Evolutionary conservation across 768 basidiomycete species (phyloP), one percentile per base, ranked within the genome.

Genomic region (Chiua virens): DNA sequence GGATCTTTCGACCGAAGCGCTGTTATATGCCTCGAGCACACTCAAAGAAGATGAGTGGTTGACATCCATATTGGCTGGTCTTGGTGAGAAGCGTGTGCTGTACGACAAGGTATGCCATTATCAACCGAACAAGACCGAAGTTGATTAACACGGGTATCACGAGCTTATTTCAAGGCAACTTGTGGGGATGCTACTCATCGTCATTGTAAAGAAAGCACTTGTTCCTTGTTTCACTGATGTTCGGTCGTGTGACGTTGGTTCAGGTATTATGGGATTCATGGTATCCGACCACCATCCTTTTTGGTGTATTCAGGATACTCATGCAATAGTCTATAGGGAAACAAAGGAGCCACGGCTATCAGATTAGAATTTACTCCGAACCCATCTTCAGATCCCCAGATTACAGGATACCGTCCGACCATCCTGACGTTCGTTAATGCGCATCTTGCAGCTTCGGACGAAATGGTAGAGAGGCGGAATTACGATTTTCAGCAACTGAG

Each of bases 371-470:
- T 82, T 59, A 75, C 74, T 23, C 82, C 82, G 23, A 64, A 70
- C 1, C 52, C 69, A 30, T 56, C 71, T 7, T 47, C 54, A 11
- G 49, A 54, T 21, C 43, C 52, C 5, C 58, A 46, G 10, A 21
- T 41, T 10, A 50, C 49, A 39, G 28, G n/a, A 55, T 75, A 49
- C 63, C 61, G 72, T 4, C 61, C 83, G 4, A 78, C 75, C 2
- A 68, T 74, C 0, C 60, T 93, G 32, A 87, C 88, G 2, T 90
- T 92, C 59, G 84, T 92, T 39, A 88, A 88, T 64, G 75, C 90
- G 8, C 91, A 94, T 67, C 75, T 94, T 11, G 89, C 90, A 0
- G 91, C 91, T 13, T 89, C 85, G 52, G 88, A 92, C 57, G 87
- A 89, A 53, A 86, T 88, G 80, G 71, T 73, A 20, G 87, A 89